These are phyloP conservation scores for Bolboschoenus planiculmis DNA, from an alignment of 176 grass and related monocot species.

Conservation along the genomic window DNA sequence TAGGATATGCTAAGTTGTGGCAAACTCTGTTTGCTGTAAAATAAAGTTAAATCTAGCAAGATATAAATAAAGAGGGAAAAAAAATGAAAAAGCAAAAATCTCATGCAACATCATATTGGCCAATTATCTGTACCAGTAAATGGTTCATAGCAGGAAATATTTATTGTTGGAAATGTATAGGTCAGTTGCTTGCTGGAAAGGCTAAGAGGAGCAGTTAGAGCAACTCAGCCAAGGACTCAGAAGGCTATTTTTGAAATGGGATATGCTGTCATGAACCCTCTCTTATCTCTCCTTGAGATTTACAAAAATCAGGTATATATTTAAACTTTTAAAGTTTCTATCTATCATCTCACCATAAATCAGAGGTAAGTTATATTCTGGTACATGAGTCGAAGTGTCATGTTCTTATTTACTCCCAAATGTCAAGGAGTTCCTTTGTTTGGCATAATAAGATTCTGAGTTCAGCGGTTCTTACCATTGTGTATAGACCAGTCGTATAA, in stretches of 20 bases:
- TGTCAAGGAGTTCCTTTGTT: background rate
- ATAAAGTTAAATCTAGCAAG: background rate
- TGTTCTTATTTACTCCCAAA: background rate
- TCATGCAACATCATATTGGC: background rate
- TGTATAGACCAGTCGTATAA: background rate
- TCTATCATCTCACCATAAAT: background rate
- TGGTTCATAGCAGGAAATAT: background rate
- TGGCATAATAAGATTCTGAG: background rate
- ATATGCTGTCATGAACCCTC: slow-evolving; percentile 66
- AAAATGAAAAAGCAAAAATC: background rate
- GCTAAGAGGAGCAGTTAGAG: slow-evolving; percentile 90
- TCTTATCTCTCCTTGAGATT: slow-evolving; percentile 76
- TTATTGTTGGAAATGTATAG: slow-evolving; percentile 40
- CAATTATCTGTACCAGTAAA: background rate
- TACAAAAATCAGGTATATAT: slow-evolving; percentile 85
- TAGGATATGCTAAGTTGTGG: background rate
- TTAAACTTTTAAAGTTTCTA: background rate
- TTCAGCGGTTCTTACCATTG: background rate
- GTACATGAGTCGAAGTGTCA: background rate
- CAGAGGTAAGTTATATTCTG: background rate
- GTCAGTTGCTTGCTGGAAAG: slow-evolving; percentile 92
- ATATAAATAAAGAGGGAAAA: background rate
- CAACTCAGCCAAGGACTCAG: slow-evolving; percentile 79
- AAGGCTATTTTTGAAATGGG: slow-evolving; percentile 96
- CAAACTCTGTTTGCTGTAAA: background rate